Percentiles rank a stretch among this genome's conserved stretches.
Evolutionary conservation across 2,329 filamentous ascomycete genomes (phyloP).

Genomic region (Albifimbria verrucaria): DNA sequence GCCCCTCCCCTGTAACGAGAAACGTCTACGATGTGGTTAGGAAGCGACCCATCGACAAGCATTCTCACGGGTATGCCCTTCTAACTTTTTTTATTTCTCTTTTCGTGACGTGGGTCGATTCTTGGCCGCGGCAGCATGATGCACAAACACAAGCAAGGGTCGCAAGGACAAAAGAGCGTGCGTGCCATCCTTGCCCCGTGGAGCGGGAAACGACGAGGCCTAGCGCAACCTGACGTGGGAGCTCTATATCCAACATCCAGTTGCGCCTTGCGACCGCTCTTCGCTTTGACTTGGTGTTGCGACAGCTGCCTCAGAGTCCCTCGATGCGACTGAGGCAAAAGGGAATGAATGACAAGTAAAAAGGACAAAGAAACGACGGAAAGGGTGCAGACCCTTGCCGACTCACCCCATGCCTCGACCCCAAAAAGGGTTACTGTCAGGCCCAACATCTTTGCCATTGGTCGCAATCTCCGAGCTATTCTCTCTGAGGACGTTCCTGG

Average conservation of each 20-base stretch:
- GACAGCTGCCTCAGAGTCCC: too few relatives aligned
- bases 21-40: background rate
- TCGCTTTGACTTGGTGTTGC: too few relatives aligned
- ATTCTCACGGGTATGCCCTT: background rate
- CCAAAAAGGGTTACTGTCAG: background rate
- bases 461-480: slow-evolving; percentile 7
- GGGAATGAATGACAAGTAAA: background rate
- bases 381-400: background rate
- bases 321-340: background rate
- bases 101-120: background rate
- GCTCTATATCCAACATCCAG: background rate
- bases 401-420: background rate
- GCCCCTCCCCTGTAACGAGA: background rate
- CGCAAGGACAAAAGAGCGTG: background rate
- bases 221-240: background rate
- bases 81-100: too few relatives aligned
- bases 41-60: background rate
- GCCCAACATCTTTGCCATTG: slow-evolving; percentile 1
- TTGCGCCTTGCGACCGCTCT: too few relatives aligned
- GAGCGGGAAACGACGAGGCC: background rate
- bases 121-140: background rate
- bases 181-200: background rate
- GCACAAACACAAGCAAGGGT: background rate
- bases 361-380: background rate
- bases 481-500: background rate